Evolutionary conservation across 192 early-diverging fungal species (phyloP), one percentile per base, ranked within the genome.

Genomic region (Gryganskiella cystojenkinii): DNA sequence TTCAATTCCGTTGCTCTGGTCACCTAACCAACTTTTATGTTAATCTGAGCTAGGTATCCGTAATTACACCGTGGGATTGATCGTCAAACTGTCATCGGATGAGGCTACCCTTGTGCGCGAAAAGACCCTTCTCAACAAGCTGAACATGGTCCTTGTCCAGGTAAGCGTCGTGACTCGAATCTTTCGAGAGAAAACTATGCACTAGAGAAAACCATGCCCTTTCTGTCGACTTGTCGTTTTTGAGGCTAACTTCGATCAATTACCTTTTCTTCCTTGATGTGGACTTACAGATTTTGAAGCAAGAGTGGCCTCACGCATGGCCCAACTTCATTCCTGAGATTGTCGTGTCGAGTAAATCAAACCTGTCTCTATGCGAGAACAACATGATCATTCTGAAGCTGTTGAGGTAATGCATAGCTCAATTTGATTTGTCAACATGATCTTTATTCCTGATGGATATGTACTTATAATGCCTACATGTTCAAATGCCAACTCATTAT

Each of bases 231-330:
- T 34, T 40, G 34, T 5, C 31, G 20, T 7, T 42, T n/a, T 64
- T 64, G 20, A n/a, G n/a, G n/a, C n/a, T n/a, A n/a, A n/a, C n/a
- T 52, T 24, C 22, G 19, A 27, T 14, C 0, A 25, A 3, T 22
- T 56, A 2, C 3, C 19, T 10, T 2, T 13, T 9, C 44, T 43
- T 44, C 25, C 8, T 61, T 47, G 13, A 20, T 55, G 37, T 6
- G 14, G 34, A 45, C 7, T 34, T 35, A 24, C 67, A 95, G 94
- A 98, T 99, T 53, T 80, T 99, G 67, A 99, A 99, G 84, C 96
- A 99, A 82, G 98, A 99, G 81, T 99, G 98, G 98, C 98, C 98
- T 14, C 95, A 95, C 73, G 96, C 97, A 76, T 99, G 98, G 98
- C 98, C 98, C 3, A 85, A 87, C 28, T 99, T 99, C 75, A 99